Evolutionary conservation across 371 early-diverging fungal species (phyloP).

Genomic region (Nosema muscidifuracis): DNA sequence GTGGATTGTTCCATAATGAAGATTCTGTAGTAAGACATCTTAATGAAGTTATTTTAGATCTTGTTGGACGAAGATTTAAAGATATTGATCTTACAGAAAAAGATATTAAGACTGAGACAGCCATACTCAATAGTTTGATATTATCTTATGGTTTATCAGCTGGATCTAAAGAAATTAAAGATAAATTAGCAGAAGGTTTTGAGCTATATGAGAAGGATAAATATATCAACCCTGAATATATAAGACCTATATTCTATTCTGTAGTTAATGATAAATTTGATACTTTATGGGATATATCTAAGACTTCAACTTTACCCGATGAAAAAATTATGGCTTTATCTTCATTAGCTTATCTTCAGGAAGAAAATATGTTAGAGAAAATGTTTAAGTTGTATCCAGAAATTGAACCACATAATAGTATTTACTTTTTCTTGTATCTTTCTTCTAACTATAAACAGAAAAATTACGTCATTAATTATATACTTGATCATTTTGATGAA

Average conservation of each 20-base stretch:
- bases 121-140: not conserved
- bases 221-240: not conserved
- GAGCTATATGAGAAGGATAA: not conserved
- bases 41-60: not conserved
- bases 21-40: not conserved
- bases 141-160: not conserved
- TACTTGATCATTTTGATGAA: conserved; percentile 4
- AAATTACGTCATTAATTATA: not conserved
- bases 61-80: not conserved
- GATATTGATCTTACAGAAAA: not conserved
- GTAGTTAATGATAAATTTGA: conserved; percentile 10
- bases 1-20: not conserved
- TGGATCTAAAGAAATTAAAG: not conserved
- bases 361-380: not conserved
- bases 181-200: not conserved
- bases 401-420: conserved; percentile 17
- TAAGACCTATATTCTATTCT: not conserved
- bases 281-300: not conserved
- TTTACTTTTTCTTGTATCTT: conserved; percentile 5
- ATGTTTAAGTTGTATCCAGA: not conserved
- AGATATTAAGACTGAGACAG: not conserved
- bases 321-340: conserved; percentile 7
- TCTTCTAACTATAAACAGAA: not conserved
- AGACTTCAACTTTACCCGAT: not conserved
- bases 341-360: not conserved